Conservation (phyloP, 1,284 basidiomycete genomes). For the Pascua guehoae region DNA sequence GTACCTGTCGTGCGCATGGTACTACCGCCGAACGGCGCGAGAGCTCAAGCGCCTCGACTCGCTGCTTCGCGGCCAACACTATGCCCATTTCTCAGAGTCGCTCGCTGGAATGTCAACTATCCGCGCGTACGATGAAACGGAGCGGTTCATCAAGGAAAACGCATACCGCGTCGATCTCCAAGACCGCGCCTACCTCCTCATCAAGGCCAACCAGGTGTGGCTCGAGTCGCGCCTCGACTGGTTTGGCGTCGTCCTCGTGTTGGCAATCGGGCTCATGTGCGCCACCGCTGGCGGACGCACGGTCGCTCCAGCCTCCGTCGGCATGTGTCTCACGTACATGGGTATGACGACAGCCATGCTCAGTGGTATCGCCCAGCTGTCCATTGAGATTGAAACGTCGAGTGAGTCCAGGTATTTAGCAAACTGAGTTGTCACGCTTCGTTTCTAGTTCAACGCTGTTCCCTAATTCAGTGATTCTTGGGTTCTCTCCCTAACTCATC, state of each 20-base stretch:
- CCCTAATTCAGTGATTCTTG: no score
- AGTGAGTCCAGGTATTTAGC: neutral
- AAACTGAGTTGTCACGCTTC: no score
- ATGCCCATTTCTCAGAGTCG: slow-evolving; percentile 82
- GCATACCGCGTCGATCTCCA: slow-evolving; percentile 73
- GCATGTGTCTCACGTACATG: slow-evolving; percentile 63
- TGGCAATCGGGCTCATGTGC: slow-evolving; percentile 56
- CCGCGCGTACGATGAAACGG: slow-evolving; percentile 70
- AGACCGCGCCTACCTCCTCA: slow-evolving; percentile 85
- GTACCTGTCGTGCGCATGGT: slow-evolving; percentile 59
- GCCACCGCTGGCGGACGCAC: slow-evolving; percentile 51
- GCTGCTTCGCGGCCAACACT: slow-evolving; percentile 55
- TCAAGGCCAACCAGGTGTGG: slow-evolving; percentile 60
- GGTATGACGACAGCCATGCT: slow-evolving; percentile 42
- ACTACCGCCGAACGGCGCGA: slow-evolving; percentile 81
- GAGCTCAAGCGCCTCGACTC: slow-evolving; percentile 66
- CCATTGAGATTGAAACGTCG: slow-evolving; percentile 43
- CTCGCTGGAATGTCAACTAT: slow-evolving; percentile 79
- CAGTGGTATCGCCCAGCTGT: slow-evolving; percentile 59
- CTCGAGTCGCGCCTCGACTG: slow-evolving; percentile 69
- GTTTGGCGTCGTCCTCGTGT: slow-evolving; percentile 62
- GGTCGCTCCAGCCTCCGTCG: slow-evolving; percentile 63
- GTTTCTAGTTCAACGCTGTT: no score
- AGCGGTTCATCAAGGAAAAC: slow-evolving; percentile 70
- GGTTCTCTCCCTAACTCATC: neutral